These are phyloP conservation scores for Lojkania enalia DNA, from an alignment of 2,329 filamentous ascomycete genomes.

Conservation along the genomic window DNA sequence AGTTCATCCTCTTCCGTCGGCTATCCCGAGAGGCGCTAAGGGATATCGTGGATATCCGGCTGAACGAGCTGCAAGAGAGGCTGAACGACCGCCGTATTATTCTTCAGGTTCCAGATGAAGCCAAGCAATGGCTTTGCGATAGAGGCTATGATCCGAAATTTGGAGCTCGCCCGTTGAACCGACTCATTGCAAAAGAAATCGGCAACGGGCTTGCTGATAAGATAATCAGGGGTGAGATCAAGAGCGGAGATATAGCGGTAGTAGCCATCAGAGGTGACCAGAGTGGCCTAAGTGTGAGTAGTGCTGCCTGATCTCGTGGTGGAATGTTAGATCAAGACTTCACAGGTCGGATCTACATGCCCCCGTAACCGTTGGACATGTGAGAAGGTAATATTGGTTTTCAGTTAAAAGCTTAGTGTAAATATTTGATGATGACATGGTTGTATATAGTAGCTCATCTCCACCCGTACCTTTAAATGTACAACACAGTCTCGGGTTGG, in stretches of 20 bases:
- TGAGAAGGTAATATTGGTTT: no score
- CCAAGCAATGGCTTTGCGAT: slow-evolving; percentile 85
- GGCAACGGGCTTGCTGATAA: slow-evolving; percentile 86
- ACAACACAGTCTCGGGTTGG: no score
- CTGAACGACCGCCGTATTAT: slow-evolving; percentile 84
- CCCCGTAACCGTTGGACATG: no score
- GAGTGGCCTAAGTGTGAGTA: slow-evolving; percentile 30
- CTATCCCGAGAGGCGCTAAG: slow-evolving; percentile 76
- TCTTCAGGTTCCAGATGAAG: slow-evolving; percentile 69
- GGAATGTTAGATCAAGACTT: no score
- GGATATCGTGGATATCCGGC: slow-evolving; percentile 91
- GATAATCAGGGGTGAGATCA: slow-evolving; percentile 85
- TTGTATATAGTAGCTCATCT: no score
- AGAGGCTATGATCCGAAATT: slow-evolving; percentile 89
- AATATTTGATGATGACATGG: no score
- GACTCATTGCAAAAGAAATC: slow-evolving; percentile 87
- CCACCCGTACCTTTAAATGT: no score
- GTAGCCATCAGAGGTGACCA: slow-evolving; percentile 66
- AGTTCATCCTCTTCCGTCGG: slow-evolving; percentile 94
- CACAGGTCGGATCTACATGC: no score
- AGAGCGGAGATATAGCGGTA: slow-evolving; percentile 71
- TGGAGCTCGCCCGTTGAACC: slow-evolving; percentile 86
- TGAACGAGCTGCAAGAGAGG: slow-evolving; percentile 79
- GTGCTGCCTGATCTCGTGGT: slow-evolving; percentile 13
- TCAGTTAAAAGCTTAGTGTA: no score